Base-by-base conservation (phyloP, 495 filamentous ascomycete species). In the Diplogelasinospora grovesii region DNA sequence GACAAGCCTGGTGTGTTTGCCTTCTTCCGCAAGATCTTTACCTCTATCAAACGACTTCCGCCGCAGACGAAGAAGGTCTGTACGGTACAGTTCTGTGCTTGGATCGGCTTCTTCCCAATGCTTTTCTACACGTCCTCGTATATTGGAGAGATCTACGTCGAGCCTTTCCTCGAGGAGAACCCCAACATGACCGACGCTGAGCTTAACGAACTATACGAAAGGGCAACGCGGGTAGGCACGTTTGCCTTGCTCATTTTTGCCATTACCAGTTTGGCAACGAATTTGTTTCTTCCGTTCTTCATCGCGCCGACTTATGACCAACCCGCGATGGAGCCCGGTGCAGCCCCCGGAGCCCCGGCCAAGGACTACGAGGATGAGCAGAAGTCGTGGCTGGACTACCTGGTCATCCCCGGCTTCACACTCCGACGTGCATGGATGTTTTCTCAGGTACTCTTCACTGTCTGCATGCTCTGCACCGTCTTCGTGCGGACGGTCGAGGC, bases 31-130 rank as follows among this genome's bases (percentile, higher is more conserved):
- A 75, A 81, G 51, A 77, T 89, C 22, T 84, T 83, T 59, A 77
- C 74, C 27, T 85, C 87, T 2, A 82, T 90, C 44, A 75, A 73
- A 40, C 68, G 77, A 34, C 70, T 95, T 3, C 86, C 89, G 1
- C 77, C 79, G 2, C 85, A 94, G 54, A 87, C 89, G 50, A 67
- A 73, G 15, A 82, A 79, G 50, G 84, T 95, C 44, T 95, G 89
- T 60, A 68, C 85, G 46, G 86, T 92, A 0, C 87, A 95, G 57
- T 77, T 95, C 52, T 86, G 83, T 41, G 85, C 85, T 19, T 95
- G 89, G 89, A 81, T 94, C 47, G 89, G 85, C 43, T 95, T 89
- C 83, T 95, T 95, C 53, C 89, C 89, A 13, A 90, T 94, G 66
- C 70, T 95, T 0, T 95, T 89, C 63, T 95, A 95, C 65, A 83